Conservation (phyloP, 2,329 filamentous ascomycete genomes). For the Colletotrichum noveboracense region DNA sequence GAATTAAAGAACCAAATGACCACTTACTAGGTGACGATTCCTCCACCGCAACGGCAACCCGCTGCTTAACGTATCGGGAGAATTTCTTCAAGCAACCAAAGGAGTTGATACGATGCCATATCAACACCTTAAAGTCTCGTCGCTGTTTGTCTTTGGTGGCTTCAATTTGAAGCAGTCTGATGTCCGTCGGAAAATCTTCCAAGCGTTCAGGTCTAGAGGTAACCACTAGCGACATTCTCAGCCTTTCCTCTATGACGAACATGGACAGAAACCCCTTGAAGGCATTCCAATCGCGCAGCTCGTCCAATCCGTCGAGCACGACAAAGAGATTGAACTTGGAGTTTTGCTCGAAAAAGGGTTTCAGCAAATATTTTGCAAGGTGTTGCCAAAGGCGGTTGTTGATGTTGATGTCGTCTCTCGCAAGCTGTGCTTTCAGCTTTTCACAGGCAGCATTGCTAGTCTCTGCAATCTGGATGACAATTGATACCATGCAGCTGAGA, state of each 20-base stretch:
- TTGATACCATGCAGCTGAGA: neutral
- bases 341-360: neutral
- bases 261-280: neutral
- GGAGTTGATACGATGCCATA: neutral
- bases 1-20: neutral
- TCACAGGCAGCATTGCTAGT: neutral
- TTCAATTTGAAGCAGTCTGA: neutral
- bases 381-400: neutral
- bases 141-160: neutral
- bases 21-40: neutral
- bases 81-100: neutral
- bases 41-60: neutral
- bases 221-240: neutral
- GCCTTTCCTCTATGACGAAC: neutral
- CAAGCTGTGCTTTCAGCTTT: neutral
- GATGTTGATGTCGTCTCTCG: neutral
- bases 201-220: neutral
- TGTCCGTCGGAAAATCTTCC: fast-evolving
- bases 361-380: neutral
- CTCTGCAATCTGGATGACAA: neutral
- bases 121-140: neutral
- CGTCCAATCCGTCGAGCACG: neutral
- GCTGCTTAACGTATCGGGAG: neutral
- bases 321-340: neutral
- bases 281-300: neutral